phyloP scores from a whole-genome alignment of 1,284 basidiomycete species.

The Coriolopsis trogii region DNA sequence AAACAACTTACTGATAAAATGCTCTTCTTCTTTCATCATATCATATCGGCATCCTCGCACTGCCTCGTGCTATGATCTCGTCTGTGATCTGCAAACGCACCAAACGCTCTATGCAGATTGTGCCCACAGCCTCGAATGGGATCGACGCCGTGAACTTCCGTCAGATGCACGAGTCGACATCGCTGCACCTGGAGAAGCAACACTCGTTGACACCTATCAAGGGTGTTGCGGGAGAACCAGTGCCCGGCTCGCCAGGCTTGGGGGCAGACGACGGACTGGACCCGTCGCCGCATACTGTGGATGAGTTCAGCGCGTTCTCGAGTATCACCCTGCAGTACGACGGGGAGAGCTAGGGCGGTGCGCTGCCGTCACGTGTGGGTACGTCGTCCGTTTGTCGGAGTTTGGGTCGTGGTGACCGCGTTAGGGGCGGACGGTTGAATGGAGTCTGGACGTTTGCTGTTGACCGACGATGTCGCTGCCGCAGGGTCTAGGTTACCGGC shows the following conservation, averaged over 20 bases:
- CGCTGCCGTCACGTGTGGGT: conserved; percentile 6
- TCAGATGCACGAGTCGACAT: conserved; percentile 86
- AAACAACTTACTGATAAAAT: conserved; percentile 14
- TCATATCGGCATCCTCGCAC: background rate
- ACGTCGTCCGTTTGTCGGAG: background rate
- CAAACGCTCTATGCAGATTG: conserved; percentile 71
- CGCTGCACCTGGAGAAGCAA: conserved; percentile 82
- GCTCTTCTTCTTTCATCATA: background rate
- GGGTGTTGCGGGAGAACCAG: conserved; percentile 39
- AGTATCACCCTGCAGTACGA: conserved; percentile 89
- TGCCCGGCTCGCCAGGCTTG: conserved; percentile 48
- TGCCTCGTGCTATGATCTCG: conserved; percentile 7
- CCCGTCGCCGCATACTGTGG: conserved; percentile 38
- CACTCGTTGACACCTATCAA: conserved; percentile 33
- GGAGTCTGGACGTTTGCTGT: background rate
- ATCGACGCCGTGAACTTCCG: conserved; percentile 91
- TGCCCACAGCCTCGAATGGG: conserved; percentile 83
- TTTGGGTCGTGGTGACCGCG: background rate
- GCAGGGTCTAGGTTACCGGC: background rate
- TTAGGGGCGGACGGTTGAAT: background rate
- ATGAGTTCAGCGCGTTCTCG: conserved; percentile 83
- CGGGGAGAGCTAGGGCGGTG: conserved; percentile 50
- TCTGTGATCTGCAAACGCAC: too few species aligned
- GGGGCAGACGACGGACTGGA: conserved; percentile 55
- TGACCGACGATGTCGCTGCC: conserved; percentile 1